Evolutionary conservation across 495 filamentous ascomycete genomes (phyloP).

Genomic region (Penicillium roqueforti): DNA sequence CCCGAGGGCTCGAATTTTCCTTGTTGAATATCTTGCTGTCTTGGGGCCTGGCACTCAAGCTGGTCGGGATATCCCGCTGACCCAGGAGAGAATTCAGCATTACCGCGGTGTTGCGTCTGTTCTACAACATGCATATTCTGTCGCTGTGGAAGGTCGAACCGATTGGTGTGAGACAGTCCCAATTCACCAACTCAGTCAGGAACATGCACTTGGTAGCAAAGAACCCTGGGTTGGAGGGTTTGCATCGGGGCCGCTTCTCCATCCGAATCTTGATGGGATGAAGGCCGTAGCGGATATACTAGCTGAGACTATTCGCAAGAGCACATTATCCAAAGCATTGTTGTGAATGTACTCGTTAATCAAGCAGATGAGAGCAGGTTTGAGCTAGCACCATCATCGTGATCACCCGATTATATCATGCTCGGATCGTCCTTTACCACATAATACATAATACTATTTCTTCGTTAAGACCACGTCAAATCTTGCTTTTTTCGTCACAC

Average conservation of each 20-base stretch:
- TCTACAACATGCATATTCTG: constrained; percentile 27
- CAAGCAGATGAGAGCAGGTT: neutral
- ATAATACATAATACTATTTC: too few relatives aligned
- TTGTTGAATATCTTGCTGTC: constrained; percentile 45
- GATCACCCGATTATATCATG: neutral
- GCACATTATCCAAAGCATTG: neutral
- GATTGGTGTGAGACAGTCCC: constrained; percentile 31
- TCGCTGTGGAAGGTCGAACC: constrained; percentile 19
- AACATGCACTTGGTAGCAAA: constrained; percentile 33
- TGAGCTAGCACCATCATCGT: neutral
- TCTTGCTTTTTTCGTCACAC: too few relatives aligned
- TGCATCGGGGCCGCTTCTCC: constrained; percentile 24
- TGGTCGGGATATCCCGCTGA: constrained; percentile 29
- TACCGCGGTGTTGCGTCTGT: constrained; percentile 25
- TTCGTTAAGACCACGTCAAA: too few relatives aligned
- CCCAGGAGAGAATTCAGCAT: constrained; percentile 31
- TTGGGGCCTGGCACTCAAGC: constrained; percentile 33
- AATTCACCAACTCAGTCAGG: constrained; percentile 24
- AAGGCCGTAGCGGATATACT: constrained; percentile 30
- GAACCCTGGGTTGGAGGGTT: constrained; percentile 39
- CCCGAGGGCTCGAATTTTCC: constrained; percentile 31
- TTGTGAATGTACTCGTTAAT: neutral
- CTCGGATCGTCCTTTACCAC: neutral
- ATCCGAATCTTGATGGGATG: constrained; percentile 35
- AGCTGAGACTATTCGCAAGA: neutral